Percentiles rank a stretch among this genome's conserved stretches.
These are phyloP conservation scores for Pinus taeda DNA, from an alignment of 75 land plant species.

Conservation along the genomic window DNA sequence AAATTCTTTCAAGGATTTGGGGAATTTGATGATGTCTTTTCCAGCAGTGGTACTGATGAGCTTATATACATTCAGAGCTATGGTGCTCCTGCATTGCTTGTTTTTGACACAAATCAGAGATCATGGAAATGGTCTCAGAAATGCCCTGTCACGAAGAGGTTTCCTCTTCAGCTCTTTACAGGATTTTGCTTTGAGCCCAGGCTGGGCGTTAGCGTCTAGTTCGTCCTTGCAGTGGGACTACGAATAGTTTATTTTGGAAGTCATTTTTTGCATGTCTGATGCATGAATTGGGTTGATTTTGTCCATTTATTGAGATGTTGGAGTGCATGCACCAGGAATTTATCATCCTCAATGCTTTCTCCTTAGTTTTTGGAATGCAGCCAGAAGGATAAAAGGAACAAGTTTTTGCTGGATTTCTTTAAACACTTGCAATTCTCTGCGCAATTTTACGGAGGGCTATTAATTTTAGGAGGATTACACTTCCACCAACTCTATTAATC, in stretches of 20 bases:
- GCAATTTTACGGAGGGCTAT: neutral
- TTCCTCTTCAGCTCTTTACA: constrained; percentile 80
- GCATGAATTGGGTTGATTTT: neutral
- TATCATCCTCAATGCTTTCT: neutral
- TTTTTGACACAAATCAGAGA: constrained; percentile 51
- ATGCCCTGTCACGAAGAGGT: constrained; percentile 69
- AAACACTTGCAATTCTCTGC: neutral
- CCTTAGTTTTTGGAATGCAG: constrained; percentile 4
- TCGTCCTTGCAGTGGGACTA: neutral
- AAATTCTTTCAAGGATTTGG: constrained; percentile 80
- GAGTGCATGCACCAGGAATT: constrained; percentile 5
- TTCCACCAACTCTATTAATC: neutral
- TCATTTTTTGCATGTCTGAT: neutral
- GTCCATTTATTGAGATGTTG: constrained; percentile 1
- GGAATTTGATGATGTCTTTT: constrained; percentile 84
- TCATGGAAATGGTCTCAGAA: constrained; percentile 82
- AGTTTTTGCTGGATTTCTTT: neutral
- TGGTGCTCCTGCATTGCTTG: constrained; percentile 71
- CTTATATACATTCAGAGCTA: constrained; percentile 82
- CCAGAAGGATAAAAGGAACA: neutral
- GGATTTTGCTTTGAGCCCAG: constrained; percentile 86
- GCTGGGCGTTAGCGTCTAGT: constrained; percentile 44
- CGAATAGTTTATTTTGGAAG: neutral
- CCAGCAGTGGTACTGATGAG: constrained; percentile 74
- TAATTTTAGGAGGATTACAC: neutral